These are phyloP conservation scores for Aspergillus niger DNA, from an alignment of 2,329 filamentous ascomycete species.

Conservation along the genomic window DNA sequence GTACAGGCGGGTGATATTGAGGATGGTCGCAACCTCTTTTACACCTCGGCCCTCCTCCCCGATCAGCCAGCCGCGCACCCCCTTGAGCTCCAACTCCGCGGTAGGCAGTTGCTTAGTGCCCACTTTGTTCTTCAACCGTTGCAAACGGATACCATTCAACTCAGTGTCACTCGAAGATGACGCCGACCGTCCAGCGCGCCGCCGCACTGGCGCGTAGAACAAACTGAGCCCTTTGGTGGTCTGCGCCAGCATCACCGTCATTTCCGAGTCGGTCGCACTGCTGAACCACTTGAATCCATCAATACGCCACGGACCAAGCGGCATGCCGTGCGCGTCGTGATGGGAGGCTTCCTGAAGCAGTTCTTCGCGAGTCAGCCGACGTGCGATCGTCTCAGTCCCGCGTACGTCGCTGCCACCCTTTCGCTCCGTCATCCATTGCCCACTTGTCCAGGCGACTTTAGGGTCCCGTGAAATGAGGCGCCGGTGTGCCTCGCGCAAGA, in stretches of 20 bases:
- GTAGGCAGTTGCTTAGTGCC: conserved; percentile 71
- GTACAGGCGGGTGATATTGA: conserved; percentile 63
- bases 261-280: conserved; percentile 65
- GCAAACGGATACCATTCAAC: conserved; percentile 65
- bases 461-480: conserved; percentile 9
- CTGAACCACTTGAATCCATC: conserved; percentile 74
- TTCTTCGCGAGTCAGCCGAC: neutral
- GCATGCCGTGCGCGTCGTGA: conserved; percentile 6
- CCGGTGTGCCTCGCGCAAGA: neutral
- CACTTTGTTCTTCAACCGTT: conserved; percentile 71
- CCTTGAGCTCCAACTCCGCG: conserved; percentile 67
- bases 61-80: conserved; percentile 66
- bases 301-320: conserved; percentile 39
- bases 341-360: neutral
- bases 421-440: conserved; percentile 78
- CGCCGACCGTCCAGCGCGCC: neutral
- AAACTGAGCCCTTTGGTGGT: conserved; percentile 58
- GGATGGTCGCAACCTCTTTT: conserved; percentile 66
- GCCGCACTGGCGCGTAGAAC: conserved; percentile 64
- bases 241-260: conserved; percentile 65
- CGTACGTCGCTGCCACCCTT: conserved; percentile 70
- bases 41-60: conserved; percentile 68
- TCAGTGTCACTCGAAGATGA: neutral
- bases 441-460: conserved; percentile 61
- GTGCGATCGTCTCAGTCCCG: conserved; percentile 65